Evolutionary conservation across 129 eudicot genomes (phyloP).

Genomic region (Artemisia tridentata): DNA sequence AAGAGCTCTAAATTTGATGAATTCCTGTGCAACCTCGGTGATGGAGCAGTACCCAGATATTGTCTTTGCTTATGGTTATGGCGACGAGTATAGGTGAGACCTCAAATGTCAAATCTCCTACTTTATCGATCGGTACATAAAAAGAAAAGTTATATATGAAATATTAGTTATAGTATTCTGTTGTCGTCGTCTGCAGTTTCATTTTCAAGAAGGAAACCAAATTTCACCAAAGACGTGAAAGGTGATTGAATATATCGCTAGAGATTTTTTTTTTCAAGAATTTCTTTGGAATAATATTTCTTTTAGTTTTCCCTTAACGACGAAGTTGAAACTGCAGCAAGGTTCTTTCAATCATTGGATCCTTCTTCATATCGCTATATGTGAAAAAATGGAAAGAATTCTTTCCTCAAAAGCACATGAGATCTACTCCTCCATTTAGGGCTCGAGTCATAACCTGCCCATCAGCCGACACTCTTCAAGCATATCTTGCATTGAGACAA

Average conservation of each 20-base stretch:
- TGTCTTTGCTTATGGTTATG: slow-evolving; percentile 67
- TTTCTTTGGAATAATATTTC: background rate
- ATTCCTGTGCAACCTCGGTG: slow-evolving; percentile 61
- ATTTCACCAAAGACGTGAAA: slow-evolving; percentile 81
- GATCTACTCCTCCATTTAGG: slow-evolving; percentile 58
- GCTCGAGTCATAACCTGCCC: slow-evolving; percentile 69
- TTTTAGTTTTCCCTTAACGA: slow-evolving; percentile 7
- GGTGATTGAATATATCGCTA: slow-evolving; percentile 27
- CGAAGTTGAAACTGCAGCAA: slow-evolving; percentile 59
- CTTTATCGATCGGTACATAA: slow-evolving; percentile 5
- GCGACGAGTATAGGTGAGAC: slow-evolving; percentile 69
- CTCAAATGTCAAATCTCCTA: background rate
- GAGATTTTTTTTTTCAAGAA: background rate
- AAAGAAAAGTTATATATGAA: background rate
- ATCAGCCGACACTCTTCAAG: slow-evolving; percentile 74
- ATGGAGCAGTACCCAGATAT: slow-evolving; percentile 76
- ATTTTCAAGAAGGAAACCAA: slow-evolving; percentile 67
- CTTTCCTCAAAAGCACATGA: slow-evolving; percentile 55
- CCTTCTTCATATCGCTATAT: slow-evolving; percentile 68
- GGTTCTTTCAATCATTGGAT: slow-evolving; percentile 68
- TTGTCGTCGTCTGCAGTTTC: slow-evolving; percentile 51
- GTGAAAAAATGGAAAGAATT: slow-evolving; percentile 66
- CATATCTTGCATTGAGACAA: slow-evolving; percentile 86
- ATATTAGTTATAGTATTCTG: background rate
- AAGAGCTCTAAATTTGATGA: slow-evolving; percentile 67